These are phyloP conservation scores for Candida labiduridarum DNA, from an alignment of 1,139 yeast genomes.

Conservation along the genomic window DNA sequence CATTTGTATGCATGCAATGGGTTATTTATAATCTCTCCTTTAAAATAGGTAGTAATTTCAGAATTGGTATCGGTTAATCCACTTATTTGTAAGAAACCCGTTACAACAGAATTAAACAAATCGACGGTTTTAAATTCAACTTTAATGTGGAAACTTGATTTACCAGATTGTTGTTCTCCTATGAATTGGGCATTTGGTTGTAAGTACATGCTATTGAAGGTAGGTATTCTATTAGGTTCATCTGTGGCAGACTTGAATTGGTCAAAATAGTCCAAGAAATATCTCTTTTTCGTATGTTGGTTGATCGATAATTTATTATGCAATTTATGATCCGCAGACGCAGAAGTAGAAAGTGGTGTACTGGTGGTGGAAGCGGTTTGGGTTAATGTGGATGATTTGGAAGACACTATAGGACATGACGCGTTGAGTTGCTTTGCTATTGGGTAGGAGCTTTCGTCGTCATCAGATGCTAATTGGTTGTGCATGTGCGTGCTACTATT, in stretches of 20 bases:
- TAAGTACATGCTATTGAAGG: constrained; percentile 40
- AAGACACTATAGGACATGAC: neutral
- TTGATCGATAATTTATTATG: constrained; percentile 7
- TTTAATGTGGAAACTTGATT: constrained; percentile 63
- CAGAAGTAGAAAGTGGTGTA: neutral
- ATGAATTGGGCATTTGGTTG: constrained; percentile 64
- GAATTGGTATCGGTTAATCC: constrained; percentile 81
- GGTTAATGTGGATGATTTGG: neutral
- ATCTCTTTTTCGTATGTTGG: constrained; percentile 6
- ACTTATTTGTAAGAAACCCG: constrained; percentile 79
- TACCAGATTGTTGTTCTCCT: constrained; percentile 78
- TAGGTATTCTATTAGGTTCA: constrained; percentile 16
- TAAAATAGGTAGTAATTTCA: constrained; percentile 82
- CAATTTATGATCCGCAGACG: neutral
- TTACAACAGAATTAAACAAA: constrained; percentile 57
- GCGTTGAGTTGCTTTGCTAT: neutral
- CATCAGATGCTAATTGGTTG: constrained; percentile 2
- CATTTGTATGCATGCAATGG: constrained; percentile 25
- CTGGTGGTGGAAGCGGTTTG: neutral
- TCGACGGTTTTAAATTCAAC: constrained; percentile 77
- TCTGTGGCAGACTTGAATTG: neutral
- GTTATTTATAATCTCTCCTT: constrained; percentile 79
- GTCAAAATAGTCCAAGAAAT: constrained; percentile 14
- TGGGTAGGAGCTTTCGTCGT: neutral
- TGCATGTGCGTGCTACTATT: neutral